A percentile compares a stretch with the other conserved stretches of the same genome.
Evolutionary conservation across 139 green algal species (phyloP).

Genomic region (Chlorella sorokiniana): DNA sequence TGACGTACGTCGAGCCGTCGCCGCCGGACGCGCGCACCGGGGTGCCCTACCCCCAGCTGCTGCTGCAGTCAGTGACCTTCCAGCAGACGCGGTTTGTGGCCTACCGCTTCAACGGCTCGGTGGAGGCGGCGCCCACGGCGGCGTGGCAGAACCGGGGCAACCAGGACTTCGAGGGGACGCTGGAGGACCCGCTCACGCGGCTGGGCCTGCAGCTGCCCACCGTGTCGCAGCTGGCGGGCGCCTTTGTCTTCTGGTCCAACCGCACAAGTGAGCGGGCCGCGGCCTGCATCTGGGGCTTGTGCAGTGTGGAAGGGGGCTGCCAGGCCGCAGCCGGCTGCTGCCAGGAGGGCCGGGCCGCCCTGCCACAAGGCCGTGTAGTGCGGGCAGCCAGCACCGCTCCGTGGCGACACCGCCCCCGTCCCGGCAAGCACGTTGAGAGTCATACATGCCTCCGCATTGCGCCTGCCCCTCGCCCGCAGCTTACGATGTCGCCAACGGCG

Average conservation of each 20-base stretch:
- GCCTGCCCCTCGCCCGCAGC: neutral
- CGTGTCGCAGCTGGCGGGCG: neutral
- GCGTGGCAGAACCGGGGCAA: conserved; percentile 15
- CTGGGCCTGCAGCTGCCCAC: neutral
- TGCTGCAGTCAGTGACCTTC: conserved; percentile 4
- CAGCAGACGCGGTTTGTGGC: conserved; percentile 19
- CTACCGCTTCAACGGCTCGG: conserved; percentile 7
- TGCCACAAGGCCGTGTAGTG: no score
- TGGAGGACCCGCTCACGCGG: neutral
- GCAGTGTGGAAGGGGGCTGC: neutral
- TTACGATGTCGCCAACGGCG: conserved; percentile 4
- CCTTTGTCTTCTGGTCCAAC: conserved; percentile 17
- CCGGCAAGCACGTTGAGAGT: no score
- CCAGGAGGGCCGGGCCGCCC: no score
- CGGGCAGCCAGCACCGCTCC: no score
- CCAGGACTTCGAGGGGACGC: conserved; percentile 16
- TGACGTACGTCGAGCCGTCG: conserved; percentile 1
- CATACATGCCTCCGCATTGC: neutral
- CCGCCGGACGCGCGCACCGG: neutral
- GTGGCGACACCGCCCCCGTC: no score
- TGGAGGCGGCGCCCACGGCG: neutral
- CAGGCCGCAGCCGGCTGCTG: no score
- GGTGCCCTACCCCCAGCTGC: neutral
- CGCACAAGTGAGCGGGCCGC: conserved; percentile 11
- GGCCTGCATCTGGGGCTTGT: neutral